phyloP scores from a whole-genome alignment of 257 asterid genomes.

The Primulina huaijiensis region DNA sequence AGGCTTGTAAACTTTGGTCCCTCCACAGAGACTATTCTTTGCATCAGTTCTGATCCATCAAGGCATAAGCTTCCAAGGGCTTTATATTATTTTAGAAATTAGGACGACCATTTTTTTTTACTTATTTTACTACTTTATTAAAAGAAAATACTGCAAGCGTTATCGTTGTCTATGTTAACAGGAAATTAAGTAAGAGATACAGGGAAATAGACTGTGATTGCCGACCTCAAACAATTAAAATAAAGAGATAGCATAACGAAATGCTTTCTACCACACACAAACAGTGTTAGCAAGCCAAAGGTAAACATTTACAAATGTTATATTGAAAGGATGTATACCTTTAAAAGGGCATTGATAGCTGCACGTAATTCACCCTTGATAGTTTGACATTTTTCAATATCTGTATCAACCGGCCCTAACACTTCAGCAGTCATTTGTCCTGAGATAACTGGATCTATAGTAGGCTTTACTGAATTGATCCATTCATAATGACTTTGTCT shows the following conservation, averaged over 20 bases:
- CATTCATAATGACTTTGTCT: slow-evolving; percentile 71
- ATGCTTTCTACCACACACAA: neutral
- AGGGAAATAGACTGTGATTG: neutral
- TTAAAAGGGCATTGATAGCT: slow-evolving; percentile 69
- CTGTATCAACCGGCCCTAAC: slow-evolving; percentile 42
- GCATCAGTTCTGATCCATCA: neutral
- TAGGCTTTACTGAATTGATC: slow-evolving; percentile 68
- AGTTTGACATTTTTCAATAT: slow-evolving; percentile 54
- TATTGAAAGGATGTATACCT: slow-evolving; percentile 43
- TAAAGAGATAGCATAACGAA: neutral
- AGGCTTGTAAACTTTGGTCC: neutral
- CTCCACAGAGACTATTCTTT: neutral
- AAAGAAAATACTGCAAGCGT: neutral
- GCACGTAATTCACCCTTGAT: slow-evolving; percentile 73
- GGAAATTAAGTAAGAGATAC: slow-evolving; percentile 16
- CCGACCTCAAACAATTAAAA: neutral
- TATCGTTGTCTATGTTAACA: neutral
- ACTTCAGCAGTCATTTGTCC: slow-evolving; percentile 43
- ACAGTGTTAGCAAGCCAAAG: neutral
- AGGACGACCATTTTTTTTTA: neutral
- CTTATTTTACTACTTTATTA: neutral
- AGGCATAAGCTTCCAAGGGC: neutral
- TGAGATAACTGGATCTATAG: slow-evolving; percentile 60
- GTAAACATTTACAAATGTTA: neutral
- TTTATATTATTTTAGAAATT: neutral